Percentiles rank a stretch among this genome's conserved stretches.
Conservation (phyloP, 2,329 filamentous ascomycete species). For the Verruconis gallopava region DNA sequence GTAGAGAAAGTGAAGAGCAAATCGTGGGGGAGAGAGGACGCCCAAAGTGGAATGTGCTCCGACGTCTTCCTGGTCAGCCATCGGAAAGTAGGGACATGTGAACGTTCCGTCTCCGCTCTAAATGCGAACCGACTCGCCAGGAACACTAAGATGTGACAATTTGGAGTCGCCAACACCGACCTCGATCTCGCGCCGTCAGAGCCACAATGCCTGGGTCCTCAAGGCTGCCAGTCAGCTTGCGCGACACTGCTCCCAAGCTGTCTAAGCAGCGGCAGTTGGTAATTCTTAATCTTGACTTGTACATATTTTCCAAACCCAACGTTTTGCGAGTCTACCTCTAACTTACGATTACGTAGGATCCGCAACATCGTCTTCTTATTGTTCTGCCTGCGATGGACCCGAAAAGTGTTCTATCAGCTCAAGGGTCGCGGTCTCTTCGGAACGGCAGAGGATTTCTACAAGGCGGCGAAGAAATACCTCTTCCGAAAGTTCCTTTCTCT, state of each 20-base stretch:
- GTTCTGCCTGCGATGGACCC: conserved; percentile 73
- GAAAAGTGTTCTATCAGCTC: conserved; percentile 69
- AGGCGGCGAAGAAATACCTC: conserved; percentile 53
- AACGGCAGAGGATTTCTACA: conserved; percentile 61
- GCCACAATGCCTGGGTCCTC: conserved; percentile 41
- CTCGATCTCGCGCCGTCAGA: neutral
- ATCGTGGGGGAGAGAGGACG: no score
- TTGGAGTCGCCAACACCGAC: neutral
- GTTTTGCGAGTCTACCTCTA: neutral
- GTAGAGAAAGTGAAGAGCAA: no score
- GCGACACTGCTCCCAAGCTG: conserved; percentile 49
- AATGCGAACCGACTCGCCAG: neutral
- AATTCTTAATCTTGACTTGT: conserved; percentile 57
- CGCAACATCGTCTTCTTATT: conserved; percentile 82
- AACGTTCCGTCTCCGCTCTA: neutral
- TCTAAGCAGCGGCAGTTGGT: conserved; percentile 41
- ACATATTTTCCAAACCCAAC: conserved; percentile 25
- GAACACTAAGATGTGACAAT: neutral
- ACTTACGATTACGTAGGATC: conserved; percentile 38
- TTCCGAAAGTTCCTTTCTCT: conserved; percentile 79
- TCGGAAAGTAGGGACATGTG: neutral
- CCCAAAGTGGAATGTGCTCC: neutral
- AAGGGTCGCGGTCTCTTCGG: conserved; percentile 81
- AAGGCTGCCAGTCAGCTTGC: conserved; percentile 57
- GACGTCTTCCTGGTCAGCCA: neutral